A percentile compares a stretch with the other conserved stretches of the same genome.
Conservation (phyloP, 306 rosid genomes). For the Ormosia emarginata region DNA sequence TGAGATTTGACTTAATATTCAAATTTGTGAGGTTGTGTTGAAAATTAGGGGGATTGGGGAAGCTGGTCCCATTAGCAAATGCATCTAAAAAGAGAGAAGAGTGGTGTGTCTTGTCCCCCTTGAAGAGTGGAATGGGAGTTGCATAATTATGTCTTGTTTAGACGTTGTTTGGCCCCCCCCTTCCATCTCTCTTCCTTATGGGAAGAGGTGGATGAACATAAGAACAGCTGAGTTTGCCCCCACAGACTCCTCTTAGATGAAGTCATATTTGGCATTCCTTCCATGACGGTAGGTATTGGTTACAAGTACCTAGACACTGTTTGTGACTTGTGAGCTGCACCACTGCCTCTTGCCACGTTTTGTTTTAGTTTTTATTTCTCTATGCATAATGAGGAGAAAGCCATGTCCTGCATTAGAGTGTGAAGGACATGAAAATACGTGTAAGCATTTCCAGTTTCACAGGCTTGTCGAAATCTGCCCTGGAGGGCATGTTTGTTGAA, state of each 20-base stretch:
- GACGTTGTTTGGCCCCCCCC: constrained; percentile 36
- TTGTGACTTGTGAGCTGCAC: constrained; percentile 29
- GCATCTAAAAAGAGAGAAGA: constrained; percentile 62
- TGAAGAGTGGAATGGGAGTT: constrained; percentile 58
- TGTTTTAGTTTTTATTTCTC: not conserved
- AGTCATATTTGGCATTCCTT: constrained; percentile 28
- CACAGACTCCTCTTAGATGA: constrained; percentile 39
- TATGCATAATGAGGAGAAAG: not conserved
- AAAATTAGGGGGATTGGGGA: constrained; percentile 37
- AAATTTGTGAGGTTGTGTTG: constrained; percentile 36
- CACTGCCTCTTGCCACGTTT: constrained; percentile 29
- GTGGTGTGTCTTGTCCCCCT: constrained; percentile 66
- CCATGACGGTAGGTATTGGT: constrained; percentile 40
- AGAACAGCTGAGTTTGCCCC: constrained; percentile 52
- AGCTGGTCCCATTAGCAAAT: constrained; percentile 62
- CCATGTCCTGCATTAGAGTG: not conserved
- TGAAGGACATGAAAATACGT: constrained; percentile 9
- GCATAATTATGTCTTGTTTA: constrained; percentile 67
- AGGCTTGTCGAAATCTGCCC: not conserved
- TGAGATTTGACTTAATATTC: constrained; percentile 26
- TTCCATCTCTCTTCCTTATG: constrained; percentile 25
- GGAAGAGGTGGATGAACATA: constrained; percentile 55
- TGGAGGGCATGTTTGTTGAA: constrained; percentile 2
- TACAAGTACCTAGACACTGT: constrained; percentile 47
- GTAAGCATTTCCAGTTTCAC: not conserved